A percentile compares a stretch with the other conserved stretches of the same genome.
phyloP scores from a whole-genome alignment of 176 grass and related monocot species.

The Ensete ventricosum region DNA sequence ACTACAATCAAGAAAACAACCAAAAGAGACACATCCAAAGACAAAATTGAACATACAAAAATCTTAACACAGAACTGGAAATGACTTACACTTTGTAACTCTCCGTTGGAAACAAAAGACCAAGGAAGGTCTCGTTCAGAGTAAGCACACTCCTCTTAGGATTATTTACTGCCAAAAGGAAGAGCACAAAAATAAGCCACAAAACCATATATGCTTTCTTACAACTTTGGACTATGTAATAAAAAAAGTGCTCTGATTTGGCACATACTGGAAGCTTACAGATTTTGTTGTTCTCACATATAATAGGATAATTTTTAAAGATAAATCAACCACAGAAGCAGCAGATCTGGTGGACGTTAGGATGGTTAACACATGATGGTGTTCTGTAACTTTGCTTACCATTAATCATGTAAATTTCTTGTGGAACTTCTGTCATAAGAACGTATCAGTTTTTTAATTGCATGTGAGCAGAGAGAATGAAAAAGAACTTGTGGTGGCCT shows the following conservation, averaged over 20 bases:
- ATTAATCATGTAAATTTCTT: too few species aligned
- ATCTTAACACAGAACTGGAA: not conserved
- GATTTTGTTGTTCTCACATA: not conserved
- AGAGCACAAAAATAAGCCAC: constrained; percentile 9
- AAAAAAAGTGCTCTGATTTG: not conserved
- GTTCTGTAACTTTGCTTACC: too few species aligned
- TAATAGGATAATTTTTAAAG: not conserved
- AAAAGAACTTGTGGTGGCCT: too few species aligned
- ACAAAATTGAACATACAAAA: too few species aligned
- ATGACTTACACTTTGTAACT: constrained; percentile 93
- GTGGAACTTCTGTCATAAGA: too few species aligned
- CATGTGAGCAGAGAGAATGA: too few species aligned
- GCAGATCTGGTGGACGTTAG: not conserved
- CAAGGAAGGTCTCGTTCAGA: constrained; percentile 88
- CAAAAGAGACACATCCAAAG: not conserved
- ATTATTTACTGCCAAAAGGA: constrained; percentile 74
- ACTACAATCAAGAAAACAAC: constrained; percentile 9
- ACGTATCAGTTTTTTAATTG: too few species aligned
- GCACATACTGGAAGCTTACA: not conserved
- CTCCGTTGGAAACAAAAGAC: constrained; percentile 89
- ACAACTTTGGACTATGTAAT: not conserved
- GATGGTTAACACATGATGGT: not conserved
- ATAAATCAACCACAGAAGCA: not conserved
- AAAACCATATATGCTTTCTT: not conserved
- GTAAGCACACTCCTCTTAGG: constrained; percentile 77